These are phyloP conservation scores for Cladosporium oxysporum DNA, from an alignment of 2,329 filamentous ascomycete species.

Conservation along the genomic window DNA sequence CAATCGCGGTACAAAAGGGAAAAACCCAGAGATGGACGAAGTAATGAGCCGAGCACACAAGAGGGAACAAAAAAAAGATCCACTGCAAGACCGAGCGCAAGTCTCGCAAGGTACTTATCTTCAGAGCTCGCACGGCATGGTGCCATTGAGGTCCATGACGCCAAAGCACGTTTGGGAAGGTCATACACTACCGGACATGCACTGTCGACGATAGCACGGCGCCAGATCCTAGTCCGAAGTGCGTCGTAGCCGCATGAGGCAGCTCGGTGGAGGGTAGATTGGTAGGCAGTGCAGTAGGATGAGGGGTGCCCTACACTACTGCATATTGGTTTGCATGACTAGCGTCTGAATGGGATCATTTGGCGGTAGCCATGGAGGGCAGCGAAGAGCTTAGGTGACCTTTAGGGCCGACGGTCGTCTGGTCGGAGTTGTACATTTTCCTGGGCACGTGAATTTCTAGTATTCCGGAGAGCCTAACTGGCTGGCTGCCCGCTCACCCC, in stretches of 20 bases:
- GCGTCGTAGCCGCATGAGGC: slow-evolving; percentile 16
- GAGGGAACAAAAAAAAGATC: not conserved
- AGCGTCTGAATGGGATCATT: not conserved
- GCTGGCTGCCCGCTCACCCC: not conserved
- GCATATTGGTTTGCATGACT: not conserved
- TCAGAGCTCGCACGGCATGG: slow-evolving; percentile 6
- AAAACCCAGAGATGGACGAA: not conserved
- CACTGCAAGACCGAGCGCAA: not conserved
- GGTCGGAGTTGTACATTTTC: not conserved
- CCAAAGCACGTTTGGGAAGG: slow-evolving; percentile 11
- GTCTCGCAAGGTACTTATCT: slow-evolving; percentile 13
- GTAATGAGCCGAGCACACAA: not conserved
- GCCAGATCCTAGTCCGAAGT: slow-evolving; percentile 1
- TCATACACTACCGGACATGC: slow-evolving; percentile 9
- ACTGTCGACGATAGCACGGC: slow-evolving; percentile 16
- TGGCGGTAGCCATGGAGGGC: not conserved
- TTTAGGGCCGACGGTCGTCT: not conserved
- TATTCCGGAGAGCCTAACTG: not conserved
- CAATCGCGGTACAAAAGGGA: not conserved
- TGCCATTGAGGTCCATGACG: not conserved
- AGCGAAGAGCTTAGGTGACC: not conserved
- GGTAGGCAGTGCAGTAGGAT: not conserved
- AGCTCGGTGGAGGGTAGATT: slow-evolving; percentile 15
- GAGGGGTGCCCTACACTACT: slow-evolving; percentile 15
- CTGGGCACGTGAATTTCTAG: not conserved